A percentile compares a stretch with the other conserved stretches of the same genome.
phyloP scores from a whole-genome alignment of 1,139 yeast species.

The Kodamaea sp. region DNA sequence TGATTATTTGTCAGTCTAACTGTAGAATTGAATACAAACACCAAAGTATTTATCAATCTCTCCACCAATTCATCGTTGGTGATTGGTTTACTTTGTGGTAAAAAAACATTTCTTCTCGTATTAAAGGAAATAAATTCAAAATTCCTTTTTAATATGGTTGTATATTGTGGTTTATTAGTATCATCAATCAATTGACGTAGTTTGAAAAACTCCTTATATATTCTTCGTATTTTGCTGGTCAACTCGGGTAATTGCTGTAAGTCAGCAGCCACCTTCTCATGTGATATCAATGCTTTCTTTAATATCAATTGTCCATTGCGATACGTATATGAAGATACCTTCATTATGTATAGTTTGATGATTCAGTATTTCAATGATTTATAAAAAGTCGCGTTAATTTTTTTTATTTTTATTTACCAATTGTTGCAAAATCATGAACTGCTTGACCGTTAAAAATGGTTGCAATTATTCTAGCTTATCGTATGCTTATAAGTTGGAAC shows the following conservation, averaged over 20 bases:
- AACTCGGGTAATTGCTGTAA: slow-evolving; percentile 13
- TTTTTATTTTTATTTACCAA: no score
- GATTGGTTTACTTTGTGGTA: slow-evolving; percentile 10
- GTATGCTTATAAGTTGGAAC: slow-evolving; percentile 7
- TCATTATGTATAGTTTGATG: no score
- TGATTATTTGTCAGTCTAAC: slow-evolving; percentile 18
- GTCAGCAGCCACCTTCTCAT: slow-evolving; percentile 5
- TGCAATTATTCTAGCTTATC: slow-evolving; percentile 14
- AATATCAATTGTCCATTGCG: slow-evolving; percentile 9
- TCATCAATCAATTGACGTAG: slow-evolving; percentile 27
- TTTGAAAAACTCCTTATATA: slow-evolving; percentile 33
- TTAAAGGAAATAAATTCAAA: slow-evolving; percentile 24
- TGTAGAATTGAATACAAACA: slow-evolving; percentile 40
- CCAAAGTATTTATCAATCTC: slow-evolving; percentile 32
- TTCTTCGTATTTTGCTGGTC: slow-evolving; percentile 14
- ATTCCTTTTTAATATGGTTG: slow-evolving; percentile 23
- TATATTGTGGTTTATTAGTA: slow-evolving; percentile 11
- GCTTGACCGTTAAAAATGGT: slow-evolving; percentile 9
- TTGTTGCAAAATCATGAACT: slow-evolving; percentile 2
- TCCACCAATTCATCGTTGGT: slow-evolving; percentile 16
- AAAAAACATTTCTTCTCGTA: slow-evolving; percentile 12
- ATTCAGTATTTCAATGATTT: no score
- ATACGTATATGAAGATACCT: slow-evolving; percentile 2
- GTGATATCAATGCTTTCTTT: slow-evolving; percentile 8
- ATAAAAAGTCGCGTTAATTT: neutral